Conservation (phyloP, 805 yeast species). For the Candida orba region DNA sequence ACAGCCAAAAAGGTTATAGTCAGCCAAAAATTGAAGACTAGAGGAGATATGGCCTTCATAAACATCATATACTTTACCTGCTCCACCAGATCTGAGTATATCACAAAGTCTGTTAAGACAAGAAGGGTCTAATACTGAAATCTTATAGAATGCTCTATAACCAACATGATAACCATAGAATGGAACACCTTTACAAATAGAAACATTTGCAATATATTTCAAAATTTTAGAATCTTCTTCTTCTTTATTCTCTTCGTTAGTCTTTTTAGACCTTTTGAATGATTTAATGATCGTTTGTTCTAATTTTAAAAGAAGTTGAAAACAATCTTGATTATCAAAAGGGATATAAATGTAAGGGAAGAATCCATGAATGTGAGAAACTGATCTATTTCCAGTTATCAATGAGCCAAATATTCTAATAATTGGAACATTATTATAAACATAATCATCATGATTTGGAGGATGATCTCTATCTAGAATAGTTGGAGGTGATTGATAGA, state of each 20-base stretch:
- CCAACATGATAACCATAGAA: conserved; percentile 81
- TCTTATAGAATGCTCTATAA: conserved; percentile 56
- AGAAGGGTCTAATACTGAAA: conserved; percentile 58
- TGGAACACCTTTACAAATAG: conserved; percentile 66
- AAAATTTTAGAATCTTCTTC: conserved; percentile 13
- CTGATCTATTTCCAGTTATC: conserved; percentile 48
- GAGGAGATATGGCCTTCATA: conserved; percentile 81
- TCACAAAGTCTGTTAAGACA: conserved; percentile 48
- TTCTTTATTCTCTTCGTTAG: not conserved
- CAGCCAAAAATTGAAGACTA: conserved; percentile 69
- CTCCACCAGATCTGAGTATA: conserved; percentile 37
- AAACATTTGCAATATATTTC: conserved; percentile 50
- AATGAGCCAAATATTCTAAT: conserved; percentile 71
- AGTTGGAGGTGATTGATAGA: conserved; percentile 54
- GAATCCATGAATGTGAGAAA: conserved; percentile 75
- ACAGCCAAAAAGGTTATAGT: conserved; percentile 80
- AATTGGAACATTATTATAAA: conserved; percentile 55
- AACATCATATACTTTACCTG: conserved; percentile 37
- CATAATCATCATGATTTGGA: conserved; percentile 20
- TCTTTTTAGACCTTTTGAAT: conserved; percentile 21
- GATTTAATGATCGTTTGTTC: conserved; percentile 38
- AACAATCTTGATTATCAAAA: conserved; percentile 42
- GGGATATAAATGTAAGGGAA: conserved; percentile 76
- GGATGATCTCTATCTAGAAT: conserved; percentile 37
- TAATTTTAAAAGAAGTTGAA: conserved; percentile 33